Conservation (phyloP, 164 flowering plant species). For the Macadamia integrifolia region DNA sequence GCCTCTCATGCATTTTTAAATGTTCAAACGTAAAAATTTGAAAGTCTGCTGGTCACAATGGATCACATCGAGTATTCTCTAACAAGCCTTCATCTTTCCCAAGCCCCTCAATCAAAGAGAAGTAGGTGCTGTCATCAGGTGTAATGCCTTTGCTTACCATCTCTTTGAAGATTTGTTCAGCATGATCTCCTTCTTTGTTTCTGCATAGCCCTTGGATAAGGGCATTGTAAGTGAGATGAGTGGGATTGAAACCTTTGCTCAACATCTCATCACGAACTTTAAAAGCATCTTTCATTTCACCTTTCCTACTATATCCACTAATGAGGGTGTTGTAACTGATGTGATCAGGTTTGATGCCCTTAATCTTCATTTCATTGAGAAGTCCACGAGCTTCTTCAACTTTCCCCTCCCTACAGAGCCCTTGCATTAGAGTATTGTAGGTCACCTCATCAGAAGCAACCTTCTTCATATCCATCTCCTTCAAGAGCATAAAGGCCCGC, state of each 20-base stretch:
- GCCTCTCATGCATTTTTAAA: neutral
- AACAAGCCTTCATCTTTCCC: slow-evolving; percentile 16
- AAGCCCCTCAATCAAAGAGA: slow-evolving; percentile 57
- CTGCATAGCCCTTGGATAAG: slow-evolving; percentile 72
- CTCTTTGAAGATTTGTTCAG: slow-evolving; percentile 68
- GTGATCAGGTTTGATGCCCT: slow-evolving; percentile 71
- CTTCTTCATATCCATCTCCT: slow-evolving; percentile 59
- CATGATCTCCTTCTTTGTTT: slow-evolving; percentile 53
- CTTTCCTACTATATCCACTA: slow-evolving; percentile 77
- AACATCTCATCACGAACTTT: slow-evolving; percentile 74
- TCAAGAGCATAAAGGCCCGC: slow-evolving; percentile 34
- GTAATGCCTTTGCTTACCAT: slow-evolving; percentile 76
- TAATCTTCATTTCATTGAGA: slow-evolving; percentile 65
- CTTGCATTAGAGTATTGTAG: slow-evolving; percentile 78
- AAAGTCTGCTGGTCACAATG: neutral
- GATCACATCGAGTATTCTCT: slow-evolving; percentile 12
- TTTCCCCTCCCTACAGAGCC: slow-evolving; percentile 60
- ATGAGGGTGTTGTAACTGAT: slow-evolving; percentile 79
- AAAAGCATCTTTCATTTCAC: slow-evolving; percentile 68
- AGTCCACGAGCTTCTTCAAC: slow-evolving; percentile 73
- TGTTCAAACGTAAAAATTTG: too few species aligned
- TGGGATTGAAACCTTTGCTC: slow-evolving; percentile 72
- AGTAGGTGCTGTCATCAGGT: slow-evolving; percentile 67
- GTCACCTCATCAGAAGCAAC: slow-evolving; percentile 76
- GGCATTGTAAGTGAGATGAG: slow-evolving; percentile 78